Evolutionary conservation across 305 asterid genomes (phyloP).

Genomic region (Plantago coronopus): DNA sequence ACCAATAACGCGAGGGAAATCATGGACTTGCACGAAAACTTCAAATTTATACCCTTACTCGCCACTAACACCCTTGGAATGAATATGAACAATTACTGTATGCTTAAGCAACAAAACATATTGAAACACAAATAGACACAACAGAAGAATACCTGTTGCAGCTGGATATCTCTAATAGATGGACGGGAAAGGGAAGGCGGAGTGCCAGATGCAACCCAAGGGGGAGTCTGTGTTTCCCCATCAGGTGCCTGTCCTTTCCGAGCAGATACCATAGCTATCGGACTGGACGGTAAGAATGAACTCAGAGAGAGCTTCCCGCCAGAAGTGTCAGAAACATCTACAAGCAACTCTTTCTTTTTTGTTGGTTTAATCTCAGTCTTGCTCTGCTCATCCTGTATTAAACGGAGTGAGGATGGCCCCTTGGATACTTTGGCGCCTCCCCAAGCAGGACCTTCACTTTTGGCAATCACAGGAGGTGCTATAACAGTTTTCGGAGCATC

Average conservation of each 20-base stretch:
- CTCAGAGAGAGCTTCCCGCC: slow-evolving; percentile 49
- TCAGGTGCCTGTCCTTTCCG: slow-evolving; percentile 42
- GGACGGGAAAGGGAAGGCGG: slow-evolving; percentile 81
- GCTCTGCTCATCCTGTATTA: slow-evolving; percentile 88
- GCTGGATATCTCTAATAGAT: slow-evolving; percentile 86
- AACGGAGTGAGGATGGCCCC: slow-evolving; percentile 68
- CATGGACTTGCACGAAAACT: too few relatives aligned
- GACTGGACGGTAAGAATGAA: slow-evolving; percentile 58
- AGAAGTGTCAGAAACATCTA: slow-evolving; percentile 38
- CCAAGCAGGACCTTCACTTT: slow-evolving; percentile 93
- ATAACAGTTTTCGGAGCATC: slow-evolving; percentile 49
- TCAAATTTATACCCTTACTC: too few relatives aligned
- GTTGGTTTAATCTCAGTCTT: slow-evolving; percentile 37
- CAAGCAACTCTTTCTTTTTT: slow-evolving; percentile 36
- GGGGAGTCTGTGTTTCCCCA: slow-evolving; percentile 76
- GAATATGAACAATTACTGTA: too few relatives aligned
- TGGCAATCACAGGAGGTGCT: slow-evolving; percentile 48
- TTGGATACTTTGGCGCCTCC: slow-evolving; percentile 69
- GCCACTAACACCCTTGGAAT: too few relatives aligned
- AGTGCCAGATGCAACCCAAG: slow-evolving; percentile 87
- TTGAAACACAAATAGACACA: not conserved
- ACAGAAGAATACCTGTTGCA: slow-evolving; percentile 64
- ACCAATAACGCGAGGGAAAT: not conserved
- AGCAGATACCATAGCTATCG: slow-evolving; percentile 52
- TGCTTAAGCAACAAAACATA: too few relatives aligned